Evolutionary conservation across 495 filamentous ascomycete genomes (phyloP).

Genomic region (Hypoxylon rickii): DNA sequence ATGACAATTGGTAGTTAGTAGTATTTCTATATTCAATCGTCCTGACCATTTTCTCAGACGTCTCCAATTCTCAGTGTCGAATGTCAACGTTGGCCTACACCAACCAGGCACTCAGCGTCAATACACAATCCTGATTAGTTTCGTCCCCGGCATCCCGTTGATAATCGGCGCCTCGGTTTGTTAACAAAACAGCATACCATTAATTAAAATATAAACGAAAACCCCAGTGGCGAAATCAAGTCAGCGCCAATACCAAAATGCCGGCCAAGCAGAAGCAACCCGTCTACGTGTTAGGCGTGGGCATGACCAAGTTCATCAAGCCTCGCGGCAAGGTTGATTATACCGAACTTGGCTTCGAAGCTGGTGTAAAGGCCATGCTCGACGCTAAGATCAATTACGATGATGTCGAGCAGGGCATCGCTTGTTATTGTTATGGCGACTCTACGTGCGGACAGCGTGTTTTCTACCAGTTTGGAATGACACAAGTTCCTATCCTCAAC

Average conservation of each 20-base stretch:
- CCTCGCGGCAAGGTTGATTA: constrained; percentile 90
- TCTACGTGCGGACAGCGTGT: constrained; percentile 94
- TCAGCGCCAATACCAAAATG: constrained; percentile 37
- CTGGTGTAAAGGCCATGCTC: constrained; percentile 91
- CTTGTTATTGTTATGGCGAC: constrained; percentile 97
- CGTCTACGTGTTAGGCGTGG: constrained; percentile 89
- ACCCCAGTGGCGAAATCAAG: background rate
- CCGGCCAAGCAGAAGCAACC: constrained; percentile 51
- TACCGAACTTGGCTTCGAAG: constrained; percentile 90
- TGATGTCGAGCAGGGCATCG: constrained; percentile 93
- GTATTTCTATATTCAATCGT: too few relatives aligned
- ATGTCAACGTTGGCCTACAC: too few relatives aligned
- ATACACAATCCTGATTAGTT: too few relatives aligned
- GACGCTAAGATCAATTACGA: constrained; percentile 97
- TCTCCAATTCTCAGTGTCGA: too few relatives aligned
- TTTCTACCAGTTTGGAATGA: constrained; percentile 99
- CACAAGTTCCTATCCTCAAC: constrained; percentile 92
- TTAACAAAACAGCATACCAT: too few relatives aligned
- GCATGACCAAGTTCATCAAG: constrained; percentile 99
- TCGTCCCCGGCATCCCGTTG: too few relatives aligned
- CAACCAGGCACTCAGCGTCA: too few relatives aligned
- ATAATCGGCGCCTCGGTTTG: too few relatives aligned
- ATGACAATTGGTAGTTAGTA: too few relatives aligned
- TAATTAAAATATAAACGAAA: too few relatives aligned
- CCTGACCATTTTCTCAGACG: too few relatives aligned